Percentiles rank a stretch among this genome's conserved stretches.
Conservation (phyloP, 1,139 yeast genomes). For the Blastobotrys apis region DNA sequence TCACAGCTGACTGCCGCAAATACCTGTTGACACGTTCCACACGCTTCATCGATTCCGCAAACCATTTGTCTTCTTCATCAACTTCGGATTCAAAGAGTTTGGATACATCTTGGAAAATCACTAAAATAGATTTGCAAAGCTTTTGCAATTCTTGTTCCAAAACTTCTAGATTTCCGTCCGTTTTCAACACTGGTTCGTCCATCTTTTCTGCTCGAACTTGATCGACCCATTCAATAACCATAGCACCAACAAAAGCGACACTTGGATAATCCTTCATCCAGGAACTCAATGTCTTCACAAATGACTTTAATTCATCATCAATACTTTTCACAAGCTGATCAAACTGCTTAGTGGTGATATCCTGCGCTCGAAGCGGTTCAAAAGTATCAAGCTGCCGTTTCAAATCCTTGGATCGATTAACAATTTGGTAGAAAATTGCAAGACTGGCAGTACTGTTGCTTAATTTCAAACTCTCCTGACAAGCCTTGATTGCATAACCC, state of each 20-base stretch:
- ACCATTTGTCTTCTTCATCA: constrained; percentile 11
- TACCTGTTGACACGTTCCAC: neutral
- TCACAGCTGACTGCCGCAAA: constrained; percentile 1
- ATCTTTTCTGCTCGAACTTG: neutral
- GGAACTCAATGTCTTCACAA: neutral
- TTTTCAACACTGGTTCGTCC: neutral
- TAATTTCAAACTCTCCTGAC: neutral
- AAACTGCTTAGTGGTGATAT: constrained; percentile 28
- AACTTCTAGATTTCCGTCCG: constrained; percentile 37
- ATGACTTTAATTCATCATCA: neutral
- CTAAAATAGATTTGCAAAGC: constrained; percentile 56
- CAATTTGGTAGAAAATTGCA: constrained; percentile 6
- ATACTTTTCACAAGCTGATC: neutral
- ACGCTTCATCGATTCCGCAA: constrained; percentile 1
- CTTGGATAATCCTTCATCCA: constrained; percentile 1
- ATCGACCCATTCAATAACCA: constrained; percentile 10
- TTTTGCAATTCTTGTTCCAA: constrained; percentile 27
- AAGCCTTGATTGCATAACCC: constrained; percentile 6
- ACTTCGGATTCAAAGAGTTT: constrained; percentile 26
- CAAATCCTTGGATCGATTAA: constrained; percentile 11
- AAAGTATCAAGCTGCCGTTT: constrained; percentile 8
- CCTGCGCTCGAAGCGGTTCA: constrained; percentile 10
- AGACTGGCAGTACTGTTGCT: neutral
- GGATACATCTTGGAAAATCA: constrained; percentile 60
- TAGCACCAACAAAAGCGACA: constrained; percentile 5